Evolutionary conservation across 208 protist species (phyloP).

Genomic region (Trypanosoma melophagium): DNA sequence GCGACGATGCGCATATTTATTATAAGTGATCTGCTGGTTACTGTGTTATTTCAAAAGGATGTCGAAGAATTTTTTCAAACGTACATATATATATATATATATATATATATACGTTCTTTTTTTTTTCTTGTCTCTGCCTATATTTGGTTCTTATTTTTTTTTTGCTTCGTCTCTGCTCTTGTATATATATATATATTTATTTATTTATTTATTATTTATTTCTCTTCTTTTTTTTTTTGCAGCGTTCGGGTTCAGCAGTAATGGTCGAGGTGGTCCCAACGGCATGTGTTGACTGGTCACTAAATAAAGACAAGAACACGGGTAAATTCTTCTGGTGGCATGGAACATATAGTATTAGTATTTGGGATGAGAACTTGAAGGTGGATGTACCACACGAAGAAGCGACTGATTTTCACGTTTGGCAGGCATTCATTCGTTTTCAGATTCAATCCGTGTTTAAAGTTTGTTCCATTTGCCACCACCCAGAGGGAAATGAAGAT

Average conservation of each 20-base stretch:
- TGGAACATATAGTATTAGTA: conserved; percentile 63
- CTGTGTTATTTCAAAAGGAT: no score
- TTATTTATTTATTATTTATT: conserved; percentile 20
- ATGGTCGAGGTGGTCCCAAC: conserved; percentile 48
- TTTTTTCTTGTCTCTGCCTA: neutral
- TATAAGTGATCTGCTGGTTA: neutral
- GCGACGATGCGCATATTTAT: no score
- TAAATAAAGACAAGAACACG: conserved; percentile 55
- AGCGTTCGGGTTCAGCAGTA: neutral
- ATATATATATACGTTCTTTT: neutral
- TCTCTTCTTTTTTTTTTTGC: neutral
- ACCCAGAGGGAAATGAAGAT: conserved; percentile 64
- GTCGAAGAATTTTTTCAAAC: no score
- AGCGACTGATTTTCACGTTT: conserved; percentile 60
- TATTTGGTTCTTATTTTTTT: conserved; percentile 21
- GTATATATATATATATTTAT: conserved; percentile 21
- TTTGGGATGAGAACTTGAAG: conserved; percentile 57
- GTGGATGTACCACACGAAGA: conserved; percentile 31
- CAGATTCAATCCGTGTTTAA: conserved; percentile 64
- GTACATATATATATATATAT: neutral
- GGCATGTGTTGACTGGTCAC: conserved; percentile 63
- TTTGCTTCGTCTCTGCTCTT: conserved; percentile 24
- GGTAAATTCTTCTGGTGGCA: conserved; percentile 76
- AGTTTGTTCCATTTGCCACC: conserved; percentile 57
- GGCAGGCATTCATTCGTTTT: conserved; percentile 63